Evolutionary conservation across 352 stramenopile genomes (phyloP).

Genomic region (Pythium grandisporangium): DNA sequence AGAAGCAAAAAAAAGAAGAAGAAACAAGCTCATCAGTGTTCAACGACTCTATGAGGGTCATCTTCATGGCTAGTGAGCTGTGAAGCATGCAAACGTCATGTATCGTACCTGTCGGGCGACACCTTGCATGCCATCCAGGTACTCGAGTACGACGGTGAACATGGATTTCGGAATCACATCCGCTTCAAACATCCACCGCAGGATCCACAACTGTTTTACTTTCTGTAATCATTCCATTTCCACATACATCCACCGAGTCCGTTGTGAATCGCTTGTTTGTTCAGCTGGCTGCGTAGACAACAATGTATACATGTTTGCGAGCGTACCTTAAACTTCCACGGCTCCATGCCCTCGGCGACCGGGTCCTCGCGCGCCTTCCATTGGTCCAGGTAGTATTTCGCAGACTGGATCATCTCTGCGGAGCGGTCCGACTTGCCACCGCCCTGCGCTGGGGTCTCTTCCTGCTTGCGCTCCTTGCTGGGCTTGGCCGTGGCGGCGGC

Average conservation of each 20-base stretch:
- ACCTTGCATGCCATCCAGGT: slow-evolving; percentile 61
- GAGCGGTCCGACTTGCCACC: slow-evolving; percentile 63
- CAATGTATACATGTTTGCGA: too few species aligned
- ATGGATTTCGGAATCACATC: slow-evolving; percentile 76
- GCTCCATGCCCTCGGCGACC: slow-evolving; percentile 35
- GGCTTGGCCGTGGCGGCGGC: neutral
- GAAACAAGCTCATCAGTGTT: neutral
- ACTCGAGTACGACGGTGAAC: slow-evolving; percentile 67
- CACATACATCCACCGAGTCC: slow-evolving; percentile 4
- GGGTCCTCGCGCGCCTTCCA: slow-evolving; percentile 57
- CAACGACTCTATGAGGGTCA: neutral
- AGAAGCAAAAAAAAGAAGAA: too few species aligned
- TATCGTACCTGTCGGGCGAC: slow-evolving; percentile 35
- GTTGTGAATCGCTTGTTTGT: too few species aligned
- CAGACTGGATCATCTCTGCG: slow-evolving; percentile 71
- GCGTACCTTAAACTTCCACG: slow-evolving; percentile 77
- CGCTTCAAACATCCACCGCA: slow-evolving; percentile 77
- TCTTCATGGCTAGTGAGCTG: neutral
- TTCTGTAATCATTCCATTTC: slow-evolving; percentile 44
- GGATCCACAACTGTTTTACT: slow-evolving; percentile 77
- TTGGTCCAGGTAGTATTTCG: slow-evolving; percentile 75
- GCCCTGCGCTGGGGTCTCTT: slow-evolving; percentile 22
- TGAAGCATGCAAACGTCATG: neutral
- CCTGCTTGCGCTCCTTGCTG: slow-evolving; percentile 13
- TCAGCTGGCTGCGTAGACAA: too few species aligned